Evolutionary conservation across 176 grass and related monocot genomes (phyloP).

Genomic region (Lolium perenne): DNA sequence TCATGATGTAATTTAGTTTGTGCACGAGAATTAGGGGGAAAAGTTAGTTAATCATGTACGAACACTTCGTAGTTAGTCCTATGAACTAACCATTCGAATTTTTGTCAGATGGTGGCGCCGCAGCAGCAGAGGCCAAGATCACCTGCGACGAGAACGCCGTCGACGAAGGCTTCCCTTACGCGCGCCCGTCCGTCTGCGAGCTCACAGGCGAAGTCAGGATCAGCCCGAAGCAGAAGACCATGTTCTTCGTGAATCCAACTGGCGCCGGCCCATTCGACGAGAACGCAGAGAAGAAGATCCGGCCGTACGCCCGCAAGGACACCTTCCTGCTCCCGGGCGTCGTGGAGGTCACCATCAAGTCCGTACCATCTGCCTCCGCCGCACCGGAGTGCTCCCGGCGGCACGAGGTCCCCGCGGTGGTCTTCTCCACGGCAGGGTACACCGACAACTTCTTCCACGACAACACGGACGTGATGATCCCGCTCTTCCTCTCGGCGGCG

Average conservation of each 20-base stretch:
- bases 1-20: neutral
- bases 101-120: neutral
- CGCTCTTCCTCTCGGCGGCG: slow-evolving; percentile 68
- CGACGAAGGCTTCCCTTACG: slow-evolving; percentile 79
- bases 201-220: slow-evolving; percentile 77
- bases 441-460: slow-evolving; percentile 98
- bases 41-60: neutral
- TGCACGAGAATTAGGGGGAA: neutral
- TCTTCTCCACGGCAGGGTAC: slow-evolving; percentile 87
- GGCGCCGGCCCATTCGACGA: slow-evolving; percentile 48
- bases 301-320: slow-evolving; percentile 80
- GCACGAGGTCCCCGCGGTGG: slow-evolving; percentile 62
- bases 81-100: neutral
- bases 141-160: slow-evolving; percentile 69
- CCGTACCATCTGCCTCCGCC: slow-evolving; percentile 26
- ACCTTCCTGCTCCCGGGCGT: slow-evolving; percentile 65
- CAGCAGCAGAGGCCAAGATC: slow-evolving; percentile 41
- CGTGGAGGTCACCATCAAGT: slow-evolving; percentile 73
- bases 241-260: slow-evolving; percentile 57
- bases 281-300: slow-evolving; percentile 54
- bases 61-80: neutral
- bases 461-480: slow-evolving; percentile 86
- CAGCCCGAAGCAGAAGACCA: slow-evolving; percentile 53
- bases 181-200: slow-evolving; percentile 67
- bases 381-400: slow-evolving; percentile 56